Evolutionary conservation across 2,329 filamentous ascomycete genomes (phyloP), one percentile per base, ranked within the genome.

Genomic region (Apiospora saccharicola): DNA sequence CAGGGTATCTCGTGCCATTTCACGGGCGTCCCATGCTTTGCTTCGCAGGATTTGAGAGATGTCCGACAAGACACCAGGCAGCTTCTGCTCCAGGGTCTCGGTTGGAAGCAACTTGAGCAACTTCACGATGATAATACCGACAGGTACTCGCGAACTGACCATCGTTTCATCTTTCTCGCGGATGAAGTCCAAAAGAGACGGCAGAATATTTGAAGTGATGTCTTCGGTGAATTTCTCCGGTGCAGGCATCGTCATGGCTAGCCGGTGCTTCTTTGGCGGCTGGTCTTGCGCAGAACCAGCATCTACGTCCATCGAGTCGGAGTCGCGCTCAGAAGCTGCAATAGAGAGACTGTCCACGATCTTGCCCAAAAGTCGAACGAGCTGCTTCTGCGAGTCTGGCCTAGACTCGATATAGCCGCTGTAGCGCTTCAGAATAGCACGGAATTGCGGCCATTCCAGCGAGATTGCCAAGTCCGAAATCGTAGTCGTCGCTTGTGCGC

Each of bases 101-200:
- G 90, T 85, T 0, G 96, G 93, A 34, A 99, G 87, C 24, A 98
- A 85, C 73, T 93, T 93, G 70, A 99, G 85, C 22, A 98, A 87
- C 82, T 98, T 98, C 73, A 97, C 93, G 61, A 96, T 90, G 41
- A 96, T 94, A 47, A 98, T 90, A 37, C 95, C 95, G 6, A 98
- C 93, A 0, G 96, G 95, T 46, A 98, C 92, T 81, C 96, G 94
- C 70, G 96, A 90, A 83, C 95, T 98, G 81, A 99, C 96, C 69
- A 95, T 95, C 0, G 94, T 92, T 80, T 99, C 96, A 75, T 98
- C 94, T 81, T 98, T 98, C 78, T 97, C 92, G 77, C 98, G 95
- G 41, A 98, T 89, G 79, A 98, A 96, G 67, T 91, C 90, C n/a
- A 92, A 88, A 44, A 99, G 84, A 24, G 93, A 90, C 0, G 96